phyloP scores from a whole-genome alignment of 2,329 filamentous ascomycete species.

The Talaromyces sp. region DNA sequence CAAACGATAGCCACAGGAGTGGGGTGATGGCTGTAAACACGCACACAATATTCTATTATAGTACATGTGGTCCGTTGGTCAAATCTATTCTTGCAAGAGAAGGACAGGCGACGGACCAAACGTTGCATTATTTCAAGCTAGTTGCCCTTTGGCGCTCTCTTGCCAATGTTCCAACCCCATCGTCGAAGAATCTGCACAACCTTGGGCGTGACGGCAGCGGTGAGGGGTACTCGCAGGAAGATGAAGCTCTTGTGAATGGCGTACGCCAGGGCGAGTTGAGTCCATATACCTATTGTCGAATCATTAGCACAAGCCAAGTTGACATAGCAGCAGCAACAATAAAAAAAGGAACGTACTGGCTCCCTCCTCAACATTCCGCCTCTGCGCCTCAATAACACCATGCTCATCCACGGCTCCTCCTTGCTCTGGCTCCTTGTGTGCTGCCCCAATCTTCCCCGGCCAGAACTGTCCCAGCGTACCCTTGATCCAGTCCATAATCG shows the following conservation, averaged over 20 bases:
- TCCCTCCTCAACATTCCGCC: slow-evolving; percentile 54
- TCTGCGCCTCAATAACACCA: slow-evolving; percentile 59
- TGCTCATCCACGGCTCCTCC: slow-evolving; percentile 21
- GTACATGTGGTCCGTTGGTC: neutral
- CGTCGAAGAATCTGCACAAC: slow-evolving; percentile 81
- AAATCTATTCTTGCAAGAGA: neutral
- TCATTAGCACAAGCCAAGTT: slow-evolving; percentile 6
- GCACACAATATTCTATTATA: neutral
- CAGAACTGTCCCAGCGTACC: neutral
- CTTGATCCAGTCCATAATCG: slow-evolving; percentile 35
- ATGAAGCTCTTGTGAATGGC: slow-evolving; percentile 98
- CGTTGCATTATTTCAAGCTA: neutral
- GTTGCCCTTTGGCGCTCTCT: slow-evolving; percentile 49
- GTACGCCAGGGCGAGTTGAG: slow-evolving; percentile 87
- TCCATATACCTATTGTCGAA: slow-evolving; percentile 57
- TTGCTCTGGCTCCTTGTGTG: slow-evolving; percentile 9
- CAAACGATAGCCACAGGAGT: neutral
- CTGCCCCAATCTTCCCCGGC: neutral
- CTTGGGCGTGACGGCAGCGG: slow-evolving; percentile 84
- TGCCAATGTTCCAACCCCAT: slow-evolving; percentile 95
- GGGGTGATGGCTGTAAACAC: neutral
- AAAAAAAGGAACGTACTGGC: slow-evolving; percentile 66
- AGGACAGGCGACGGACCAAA: neutral
- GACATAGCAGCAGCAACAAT: neutral
- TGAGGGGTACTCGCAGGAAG: slow-evolving; percentile 88